Conservation (phyloP, 1,139 yeast genomes). For the Diutina neorugosa region DNA sequence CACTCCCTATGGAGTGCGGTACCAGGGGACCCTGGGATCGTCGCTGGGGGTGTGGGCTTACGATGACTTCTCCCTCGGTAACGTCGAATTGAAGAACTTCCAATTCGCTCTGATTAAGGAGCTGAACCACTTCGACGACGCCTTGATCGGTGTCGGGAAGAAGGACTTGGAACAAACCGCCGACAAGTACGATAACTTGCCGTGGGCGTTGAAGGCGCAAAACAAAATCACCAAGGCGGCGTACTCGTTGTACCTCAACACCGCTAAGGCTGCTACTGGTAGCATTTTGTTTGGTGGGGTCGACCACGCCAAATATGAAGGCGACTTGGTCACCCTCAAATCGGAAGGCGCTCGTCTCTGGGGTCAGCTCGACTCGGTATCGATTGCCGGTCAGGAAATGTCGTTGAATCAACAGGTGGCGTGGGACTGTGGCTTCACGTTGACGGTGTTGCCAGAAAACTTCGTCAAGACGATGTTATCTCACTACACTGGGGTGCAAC, state of each 20-base stretch:
- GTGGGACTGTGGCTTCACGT: slow-evolving; percentile 3
- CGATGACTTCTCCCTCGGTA: neutral
- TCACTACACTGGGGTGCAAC: neutral
- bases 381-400: neutral
- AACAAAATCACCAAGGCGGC: neutral
- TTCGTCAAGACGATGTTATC: neutral
- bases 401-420: neutral
- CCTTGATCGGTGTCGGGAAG: neutral
- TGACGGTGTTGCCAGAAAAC: slow-evolving; percentile 1
- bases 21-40: neutral
- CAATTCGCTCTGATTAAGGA: neutral
- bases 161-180: neutral
- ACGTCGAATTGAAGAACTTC: neutral
- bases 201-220: neutral
- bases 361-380: neutral
- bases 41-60: slow-evolving; percentile 1
- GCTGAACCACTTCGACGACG: neutral
- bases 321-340: slow-evolving; percentile 5
- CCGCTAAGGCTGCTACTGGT: neutral
- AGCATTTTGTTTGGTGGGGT: slow-evolving; percentile 4
- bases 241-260: slow-evolving; percentile 2
- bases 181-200: neutral
- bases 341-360: neutral
- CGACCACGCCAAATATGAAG: slow-evolving; percentile 4
- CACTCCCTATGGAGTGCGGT: neutral